These are phyloP conservation scores for Cercospora brassicicola DNA, from an alignment of 2,329 filamentous ascomycete genomes.

Conservation along the genomic window DNA sequence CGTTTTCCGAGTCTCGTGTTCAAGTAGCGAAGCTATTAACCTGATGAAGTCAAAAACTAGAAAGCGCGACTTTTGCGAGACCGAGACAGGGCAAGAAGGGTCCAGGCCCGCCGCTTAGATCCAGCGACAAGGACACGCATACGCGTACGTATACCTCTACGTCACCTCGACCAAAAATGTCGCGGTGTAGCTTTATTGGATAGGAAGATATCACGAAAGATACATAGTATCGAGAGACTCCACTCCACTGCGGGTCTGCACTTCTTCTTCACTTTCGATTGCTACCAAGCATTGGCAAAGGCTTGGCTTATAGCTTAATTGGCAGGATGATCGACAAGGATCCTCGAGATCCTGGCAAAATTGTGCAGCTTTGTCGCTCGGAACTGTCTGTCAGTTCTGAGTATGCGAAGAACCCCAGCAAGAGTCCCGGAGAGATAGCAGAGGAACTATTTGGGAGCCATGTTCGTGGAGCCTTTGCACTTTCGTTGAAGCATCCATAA, in stretches of 20 bases:
- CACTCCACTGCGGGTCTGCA: too few relatives aligned
- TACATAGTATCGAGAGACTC: too few relatives aligned
- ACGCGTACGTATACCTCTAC: conserved; percentile 15
- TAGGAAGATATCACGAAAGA: too few relatives aligned
- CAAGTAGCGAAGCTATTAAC: background rate
- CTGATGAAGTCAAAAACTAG: background rate
- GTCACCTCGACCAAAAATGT: conserved; percentile 9
- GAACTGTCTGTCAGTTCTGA: conserved; percentile 29
- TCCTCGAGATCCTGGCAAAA: conserved; percentile 21
- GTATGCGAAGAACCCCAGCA: conserved; percentile 29
- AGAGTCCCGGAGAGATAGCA: conserved; percentile 32
- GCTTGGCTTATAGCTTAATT: conserved; percentile 12
- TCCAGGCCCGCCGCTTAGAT: background rate
- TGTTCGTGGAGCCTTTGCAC: conserved; percentile 13
- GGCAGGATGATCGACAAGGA: conserved; percentile 14
- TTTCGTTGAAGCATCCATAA: conserved; percentile 9
- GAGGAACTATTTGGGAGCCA: conserved; percentile 31
- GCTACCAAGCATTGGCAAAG: conserved; percentile 6
- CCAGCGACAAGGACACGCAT: background rate
- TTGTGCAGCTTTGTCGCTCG: conserved; percentile 29
- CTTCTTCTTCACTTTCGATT: conserved; percentile 1
- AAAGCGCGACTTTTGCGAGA: background rate
- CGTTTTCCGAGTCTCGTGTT: too few relatives aligned
- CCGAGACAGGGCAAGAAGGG: background rate
- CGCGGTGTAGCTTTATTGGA: background rate